Percentiles rank a stretch among this genome's conserved stretches.
Conservation (phyloP, 208 protist genomes). For the Leishmania martiniquensis region DNA sequence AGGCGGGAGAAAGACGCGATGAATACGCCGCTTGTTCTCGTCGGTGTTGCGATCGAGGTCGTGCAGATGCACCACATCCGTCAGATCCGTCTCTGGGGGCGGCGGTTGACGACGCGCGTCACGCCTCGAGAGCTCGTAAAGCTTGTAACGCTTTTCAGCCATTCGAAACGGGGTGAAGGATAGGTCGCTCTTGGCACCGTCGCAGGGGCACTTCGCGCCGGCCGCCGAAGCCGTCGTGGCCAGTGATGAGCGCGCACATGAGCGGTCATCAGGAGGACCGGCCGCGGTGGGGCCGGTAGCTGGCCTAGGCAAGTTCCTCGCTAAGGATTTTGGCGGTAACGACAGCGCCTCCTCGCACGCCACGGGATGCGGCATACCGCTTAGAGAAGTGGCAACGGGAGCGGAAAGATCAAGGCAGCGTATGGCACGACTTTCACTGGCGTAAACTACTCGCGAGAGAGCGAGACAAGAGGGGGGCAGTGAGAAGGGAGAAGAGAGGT, state of each 20-base stretch:
- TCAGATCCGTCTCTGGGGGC: conserved; percentile 47
- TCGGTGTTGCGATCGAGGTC: conserved; percentile 60
- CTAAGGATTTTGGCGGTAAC: not conserved
- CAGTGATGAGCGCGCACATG: not conserved
- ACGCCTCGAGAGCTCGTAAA: conserved; percentile 60
- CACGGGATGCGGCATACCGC: not conserved
- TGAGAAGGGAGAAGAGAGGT: not conserved
- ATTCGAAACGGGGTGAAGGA: conserved; percentile 52
- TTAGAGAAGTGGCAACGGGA: not conserved
- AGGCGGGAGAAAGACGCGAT: conserved; percentile 24
- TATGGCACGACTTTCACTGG: not conserved
- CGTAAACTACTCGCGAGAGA: not conserved
- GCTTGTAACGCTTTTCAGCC: conserved; percentile 71
- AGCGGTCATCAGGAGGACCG: not conserved
- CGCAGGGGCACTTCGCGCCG: conserved; percentile 14
- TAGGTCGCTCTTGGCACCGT: conserved; percentile 18
- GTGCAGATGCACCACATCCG: conserved; percentile 64
- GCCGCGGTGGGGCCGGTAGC: not conserved
- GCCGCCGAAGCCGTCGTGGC: not conserved
- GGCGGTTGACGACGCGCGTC: conserved; percentile 34
- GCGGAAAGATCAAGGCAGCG: not conserved
- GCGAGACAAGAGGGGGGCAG: not conserved
- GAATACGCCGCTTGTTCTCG: conserved; percentile 46
- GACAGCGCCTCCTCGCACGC: not conserved
- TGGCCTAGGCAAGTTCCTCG: not conserved